Evolutionary conservation across 73 alveolate genomes (phyloP).

Genomic region (Paramecium caudatum): DNA sequence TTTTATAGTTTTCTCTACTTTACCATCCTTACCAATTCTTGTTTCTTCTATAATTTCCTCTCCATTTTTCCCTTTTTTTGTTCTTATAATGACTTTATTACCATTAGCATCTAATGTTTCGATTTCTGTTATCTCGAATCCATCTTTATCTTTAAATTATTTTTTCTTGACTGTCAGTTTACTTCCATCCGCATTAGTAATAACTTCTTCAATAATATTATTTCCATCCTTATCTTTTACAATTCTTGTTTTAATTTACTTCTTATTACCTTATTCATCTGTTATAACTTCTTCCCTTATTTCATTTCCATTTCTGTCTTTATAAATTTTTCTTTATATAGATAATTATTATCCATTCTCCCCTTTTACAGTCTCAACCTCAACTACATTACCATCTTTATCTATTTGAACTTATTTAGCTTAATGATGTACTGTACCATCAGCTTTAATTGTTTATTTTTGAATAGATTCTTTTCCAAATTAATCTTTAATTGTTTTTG

Average conservation of each 20-base stretch:
- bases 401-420: conserved; percentile 64
- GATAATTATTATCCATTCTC: conserved; percentile 60
- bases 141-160: conserved; percentile 73
- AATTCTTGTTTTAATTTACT: conserved; percentile 41
- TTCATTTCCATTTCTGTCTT: conserved; percentile 66
- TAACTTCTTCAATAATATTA: conserved; percentile 69
- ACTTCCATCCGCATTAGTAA: conserved; percentile 71
- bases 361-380: conserved; percentile 23
- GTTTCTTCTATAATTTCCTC: conserved; percentile 74
- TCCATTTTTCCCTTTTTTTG: conserved; percentile 63
- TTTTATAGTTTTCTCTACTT: conserved; percentile 1
- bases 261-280: conserved; percentile 73
- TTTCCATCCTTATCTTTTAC: conserved; percentile 74
- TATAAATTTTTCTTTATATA: conserved; percentile 4
- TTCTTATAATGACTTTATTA: conserved; percentile 62
- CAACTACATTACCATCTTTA: conserved; percentile 68
- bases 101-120: conserved; percentile 73
- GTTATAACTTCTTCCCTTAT: conserved; percentile 61
- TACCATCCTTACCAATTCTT: conserved; percentile 67
- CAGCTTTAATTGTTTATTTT: conserved; percentile 36
- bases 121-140: conserved; percentile 68
- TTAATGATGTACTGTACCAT: conserved; percentile 5
- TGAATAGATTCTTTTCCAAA: conserved; percentile 56
- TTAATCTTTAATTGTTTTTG: conserved; percentile 26
- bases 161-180: conserved; percentile 60